Evolutionary conservation across 306 rosid genomes (phyloP), one percentile per base, ranked within the genome.

Genomic region (Crotalaria pallida): DNA sequence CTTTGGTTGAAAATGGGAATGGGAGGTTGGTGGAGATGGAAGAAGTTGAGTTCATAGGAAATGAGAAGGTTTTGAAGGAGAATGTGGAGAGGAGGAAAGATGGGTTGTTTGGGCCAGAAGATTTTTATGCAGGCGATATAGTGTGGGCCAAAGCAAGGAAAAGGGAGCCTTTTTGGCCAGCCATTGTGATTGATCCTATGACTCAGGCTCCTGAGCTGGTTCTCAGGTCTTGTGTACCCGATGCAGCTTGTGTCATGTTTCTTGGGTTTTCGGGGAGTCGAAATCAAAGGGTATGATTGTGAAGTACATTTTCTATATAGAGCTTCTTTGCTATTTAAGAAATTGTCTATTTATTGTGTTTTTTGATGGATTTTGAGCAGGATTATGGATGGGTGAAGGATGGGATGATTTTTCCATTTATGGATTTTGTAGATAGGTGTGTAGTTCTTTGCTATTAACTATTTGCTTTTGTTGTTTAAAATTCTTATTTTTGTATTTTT

Each of bases 151-250:
- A 88, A 84, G 88, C 99, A 2, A 92, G 97, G 65, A 89, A 79
- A 48, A 87, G 85, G 76, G 99, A 95, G 81, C 99, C 99, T 18
- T 89, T 89, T 79, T 95, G 99, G 99, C 99, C 99, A 10, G 99
- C 99, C 81, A 81, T 95, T 81, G 97, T 95, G 17, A 91, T 95
- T 55, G 97, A 95, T 83, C 99, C 99, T 44, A 57, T 88, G 82
- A 70, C 86, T 10, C 97, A 95, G 60, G 99, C 99, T 5, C 99
- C 99, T 22, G 99, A 95, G 71, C 75, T 88, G 58, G 99, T 95
- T 67, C 76, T 95, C 71, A 83, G 96, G 86, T 89, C 97, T 84
- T 91, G 92, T 72, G 77, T 91, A 58, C 72, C 96, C 3, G 92
- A 87, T 83, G 96, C 99, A 45, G 99, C 97, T 62, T 95, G 97